These are phyloP conservation scores for Cicer judaicum DNA, from an alignment of 306 rosid species.

Conservation along the genomic window DNA sequence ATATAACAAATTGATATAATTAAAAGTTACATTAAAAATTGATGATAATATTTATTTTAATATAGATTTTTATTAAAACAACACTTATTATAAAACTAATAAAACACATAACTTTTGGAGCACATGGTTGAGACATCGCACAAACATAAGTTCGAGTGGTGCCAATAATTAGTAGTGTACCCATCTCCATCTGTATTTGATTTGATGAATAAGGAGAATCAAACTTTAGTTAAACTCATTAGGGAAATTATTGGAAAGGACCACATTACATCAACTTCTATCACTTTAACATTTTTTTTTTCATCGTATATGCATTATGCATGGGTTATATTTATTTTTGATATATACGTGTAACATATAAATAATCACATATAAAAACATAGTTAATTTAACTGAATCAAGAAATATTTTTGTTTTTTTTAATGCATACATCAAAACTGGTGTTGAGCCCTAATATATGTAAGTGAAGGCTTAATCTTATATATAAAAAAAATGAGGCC, in stretches of 20 bases:
- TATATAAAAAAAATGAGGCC: not conserved
- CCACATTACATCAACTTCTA: slow-evolving; percentile 52
- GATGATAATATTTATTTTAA: too few species aligned
- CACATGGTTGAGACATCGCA: slow-evolving; percentile 39
- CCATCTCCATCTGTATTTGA: slow-evolving; percentile 22
- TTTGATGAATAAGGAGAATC: slow-evolving; percentile 13
- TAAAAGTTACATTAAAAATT: too few species aligned
- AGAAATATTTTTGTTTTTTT: too few species aligned
- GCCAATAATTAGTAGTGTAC: not conserved
- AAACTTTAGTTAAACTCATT: slow-evolving; percentile 36
- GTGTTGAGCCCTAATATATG: not conserved
- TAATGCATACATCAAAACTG: too few species aligned
- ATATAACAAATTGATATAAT: too few species aligned
- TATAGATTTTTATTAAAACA: too few species aligned
- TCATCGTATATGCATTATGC: too few species aligned
- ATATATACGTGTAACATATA: too few species aligned
- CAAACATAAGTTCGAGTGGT: slow-evolving; percentile 7
- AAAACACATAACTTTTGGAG: slow-evolving; percentile 13
- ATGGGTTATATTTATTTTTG: too few species aligned
- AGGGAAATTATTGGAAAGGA: slow-evolving; percentile 50
- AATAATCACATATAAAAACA: too few species aligned
- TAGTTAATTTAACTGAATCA: too few species aligned
- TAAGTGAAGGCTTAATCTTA: not conserved
- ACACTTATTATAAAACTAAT: too few species aligned
- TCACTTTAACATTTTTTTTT: slow-evolving; percentile 26